phyloP scores from a whole-genome alignment of 2,329 filamentous ascomycete genomes.

The Ascochyta clinopodiicola region DNA sequence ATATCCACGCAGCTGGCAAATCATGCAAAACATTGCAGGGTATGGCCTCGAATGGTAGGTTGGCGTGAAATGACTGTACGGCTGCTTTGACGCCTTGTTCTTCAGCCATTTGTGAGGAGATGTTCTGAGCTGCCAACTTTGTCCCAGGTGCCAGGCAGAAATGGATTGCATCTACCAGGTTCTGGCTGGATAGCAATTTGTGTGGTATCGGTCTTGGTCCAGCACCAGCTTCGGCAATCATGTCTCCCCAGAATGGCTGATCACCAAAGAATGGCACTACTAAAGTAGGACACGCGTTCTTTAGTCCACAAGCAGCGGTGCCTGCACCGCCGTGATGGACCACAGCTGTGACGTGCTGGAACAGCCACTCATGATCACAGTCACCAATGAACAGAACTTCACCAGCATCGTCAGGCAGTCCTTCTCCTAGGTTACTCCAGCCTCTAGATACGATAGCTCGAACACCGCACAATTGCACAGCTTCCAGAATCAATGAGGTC shows the following conservation, averaged over 20 bases:
- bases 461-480: slow-evolving; percentile 43
- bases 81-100: slow-evolving; percentile 34
- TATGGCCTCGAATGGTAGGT: slow-evolving; percentile 34
- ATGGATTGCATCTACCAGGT: slow-evolving; percentile 32
- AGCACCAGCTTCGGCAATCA: slow-evolving; percentile 40
- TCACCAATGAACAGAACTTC: slow-evolving; percentile 66
- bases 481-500: slow-evolving; percentile 55
- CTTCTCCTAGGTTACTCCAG: slow-evolving; percentile 51
- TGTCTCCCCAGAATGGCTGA: slow-evolving; percentile 35
- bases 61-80: slow-evolving; percentile 36
- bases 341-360: slow-evolving; percentile 76
- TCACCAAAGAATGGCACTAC: slow-evolving; percentile 75
- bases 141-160: slow-evolving; percentile 29
- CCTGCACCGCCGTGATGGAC: slow-evolving; percentile 86
- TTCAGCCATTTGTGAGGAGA: slow-evolving; percentile 30
- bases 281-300: slow-evolving; percentile 76
- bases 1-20: slow-evolving; percentile 31
- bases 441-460: slow-evolving; percentile 63
- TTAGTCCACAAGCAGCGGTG: slow-evolving; percentile 82
- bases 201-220: slow-evolving; percentile 37
- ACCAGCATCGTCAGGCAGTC: slow-evolving; percentile 20
- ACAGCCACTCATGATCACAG: slow-evolving; percentile 85
- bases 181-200: slow-evolving; percentile 27
- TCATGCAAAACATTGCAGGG: slow-evolving; percentile 30
- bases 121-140: slow-evolving; percentile 20